Evolutionary conservation across 176 grass and related monocot species (phyloP).

Genomic region (Cocos nucifera): DNA sequence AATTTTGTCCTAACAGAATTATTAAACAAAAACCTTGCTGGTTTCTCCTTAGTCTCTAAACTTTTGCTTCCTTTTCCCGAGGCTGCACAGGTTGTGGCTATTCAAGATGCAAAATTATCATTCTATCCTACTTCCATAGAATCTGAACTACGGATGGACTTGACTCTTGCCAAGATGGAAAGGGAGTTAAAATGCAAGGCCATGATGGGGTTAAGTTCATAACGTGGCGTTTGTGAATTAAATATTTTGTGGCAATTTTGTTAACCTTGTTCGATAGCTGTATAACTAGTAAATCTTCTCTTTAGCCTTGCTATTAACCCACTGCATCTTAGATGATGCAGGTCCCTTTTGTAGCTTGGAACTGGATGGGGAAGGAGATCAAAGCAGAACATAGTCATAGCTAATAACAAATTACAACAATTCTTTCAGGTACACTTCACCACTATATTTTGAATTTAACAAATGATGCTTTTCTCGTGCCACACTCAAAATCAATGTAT

Average conservation of each 20-base stretch:
- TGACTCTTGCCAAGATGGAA: constrained; percentile 72
- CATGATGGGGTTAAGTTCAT: constrained; percentile 66
- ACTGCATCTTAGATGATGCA: constrained; percentile 19
- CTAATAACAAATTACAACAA: constrained; percentile 77
- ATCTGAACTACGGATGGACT: constrained; percentile 76
- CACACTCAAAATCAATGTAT: not conserved
- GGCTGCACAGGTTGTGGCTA: constrained; percentile 69
- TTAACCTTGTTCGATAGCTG: no score
- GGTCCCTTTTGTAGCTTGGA: constrained; percentile 81
- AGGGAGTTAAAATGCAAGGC: constrained; percentile 78
- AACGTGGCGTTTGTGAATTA: not conserved
- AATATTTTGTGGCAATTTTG: not conserved
- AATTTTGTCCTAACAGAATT: no score
- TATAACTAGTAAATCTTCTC: no score
- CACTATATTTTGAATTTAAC: constrained; percentile 1
- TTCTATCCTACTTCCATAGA: constrained; percentile 90
- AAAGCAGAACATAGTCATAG: constrained; percentile 78
- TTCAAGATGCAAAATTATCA: constrained; percentile 72
- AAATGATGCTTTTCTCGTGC: not conserved
- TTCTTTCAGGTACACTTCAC: constrained; percentile 38
- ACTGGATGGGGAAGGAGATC: constrained; percentile 71
- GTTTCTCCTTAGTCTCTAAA: no score
- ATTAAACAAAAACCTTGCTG: no score
- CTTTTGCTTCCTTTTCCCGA: constrained; percentile 46
- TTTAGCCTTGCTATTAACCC: not conserved